Conservation (phyloP, 208 protist genomes). For the Naegleria fowleri region DNA sequence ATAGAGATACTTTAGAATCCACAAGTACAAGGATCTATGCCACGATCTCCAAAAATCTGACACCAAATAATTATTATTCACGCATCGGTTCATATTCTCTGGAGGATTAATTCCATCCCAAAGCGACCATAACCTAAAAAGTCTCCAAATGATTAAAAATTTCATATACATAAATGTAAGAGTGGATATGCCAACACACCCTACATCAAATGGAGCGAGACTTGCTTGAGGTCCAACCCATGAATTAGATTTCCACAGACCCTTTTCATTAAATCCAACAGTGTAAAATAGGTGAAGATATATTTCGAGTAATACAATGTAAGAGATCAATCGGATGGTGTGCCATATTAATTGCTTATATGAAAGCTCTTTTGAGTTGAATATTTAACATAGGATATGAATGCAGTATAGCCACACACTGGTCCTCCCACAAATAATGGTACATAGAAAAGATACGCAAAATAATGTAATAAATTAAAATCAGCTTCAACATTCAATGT, state of each 20-base stretch:
- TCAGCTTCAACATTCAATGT: constrained; percentile 34
- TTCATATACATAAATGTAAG: constrained; percentile 79
- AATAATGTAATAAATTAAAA: constrained; percentile 66
- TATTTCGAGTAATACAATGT: constrained; percentile 42
- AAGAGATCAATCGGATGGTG: constrained; percentile 39
- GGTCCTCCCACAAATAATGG: constrained; percentile 79
- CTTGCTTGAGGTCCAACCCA: neutral
- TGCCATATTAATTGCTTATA: constrained; percentile 38
- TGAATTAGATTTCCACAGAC: constrained; percentile 34
- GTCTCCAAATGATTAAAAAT: constrained; percentile 77
- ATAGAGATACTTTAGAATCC: constrained; percentile 86
- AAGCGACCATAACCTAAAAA: constrained; percentile 68
- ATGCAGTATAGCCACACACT: constrained; percentile 76
- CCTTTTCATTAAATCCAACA: constrained; percentile 45
- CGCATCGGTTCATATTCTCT: constrained; percentile 79
- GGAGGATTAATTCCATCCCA: constrained; percentile 70
- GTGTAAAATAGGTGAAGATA: constrained; percentile 49
- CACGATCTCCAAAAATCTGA: constrained; percentile 80
- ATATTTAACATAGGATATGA: constrained; percentile 60
- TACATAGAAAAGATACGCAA: constrained; percentile 73
- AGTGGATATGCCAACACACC: constrained; percentile 46
- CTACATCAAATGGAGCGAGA: neutral
- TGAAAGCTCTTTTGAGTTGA: constrained; percentile 44
- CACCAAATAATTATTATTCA: constrained; percentile 72
- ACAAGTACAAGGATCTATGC: constrained; percentile 82